Percentiles rank a stretch among this genome's conserved stretches.
phyloP scores from a whole-genome alignment of 2,329 filamentous ascomycete species.

The Fusarium compactum region DNA sequence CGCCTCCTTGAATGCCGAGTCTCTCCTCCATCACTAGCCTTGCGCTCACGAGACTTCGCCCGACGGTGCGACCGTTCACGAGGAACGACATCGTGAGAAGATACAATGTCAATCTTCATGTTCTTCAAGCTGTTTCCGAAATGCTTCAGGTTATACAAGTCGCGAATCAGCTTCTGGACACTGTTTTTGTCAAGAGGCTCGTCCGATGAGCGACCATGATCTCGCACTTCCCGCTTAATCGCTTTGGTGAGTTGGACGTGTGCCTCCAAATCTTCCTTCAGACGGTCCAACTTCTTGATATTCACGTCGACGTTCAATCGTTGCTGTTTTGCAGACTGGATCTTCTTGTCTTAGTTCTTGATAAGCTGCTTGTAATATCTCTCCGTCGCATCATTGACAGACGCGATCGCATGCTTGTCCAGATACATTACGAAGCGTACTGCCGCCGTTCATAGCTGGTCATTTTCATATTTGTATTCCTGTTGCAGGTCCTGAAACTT shows the following conservation, averaged over 20 bases:
- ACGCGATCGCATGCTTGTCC: slow-evolving; percentile 1
- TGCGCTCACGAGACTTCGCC: neutral
- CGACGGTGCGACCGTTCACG: neutral
- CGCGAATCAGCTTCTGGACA: neutral
- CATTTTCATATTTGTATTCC: slow-evolving; percentile 14
- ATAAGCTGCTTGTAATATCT: slow-evolving; percentile 23
- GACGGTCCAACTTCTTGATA: slow-evolving; percentile 2
- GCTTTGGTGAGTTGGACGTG: slow-evolving; percentile 29
- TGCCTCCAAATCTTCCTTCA: slow-evolving; percentile 13
- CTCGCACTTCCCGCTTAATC: slow-evolving; percentile 20
- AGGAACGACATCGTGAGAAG: neutral
- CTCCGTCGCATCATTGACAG: slow-evolving; percentile 19
- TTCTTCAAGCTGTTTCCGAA: slow-evolving; percentile 19
- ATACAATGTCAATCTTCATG: slow-evolving; percentile 2
- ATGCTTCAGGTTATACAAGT: slow-evolving; percentile 27
- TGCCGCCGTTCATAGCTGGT: slow-evolving; percentile 2
- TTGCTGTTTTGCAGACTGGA: slow-evolving; percentile 4
- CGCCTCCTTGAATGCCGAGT: neutral
- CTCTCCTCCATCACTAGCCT: neutral
- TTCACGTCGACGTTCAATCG: slow-evolving; percentile 3
- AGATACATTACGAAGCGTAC: slow-evolving; percentile 24
- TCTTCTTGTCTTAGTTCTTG: slow-evolving; percentile 1
- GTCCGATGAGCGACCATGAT: neutral
- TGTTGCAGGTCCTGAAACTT: neutral
- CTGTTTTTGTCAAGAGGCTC: slow-evolving; percentile 10